Percentiles rank a stretch among this genome's conserved stretches.
phyloP scores from a whole-genome alignment of 352 stramenopile genomes.

The Globisporangium viniferum region DNA sequence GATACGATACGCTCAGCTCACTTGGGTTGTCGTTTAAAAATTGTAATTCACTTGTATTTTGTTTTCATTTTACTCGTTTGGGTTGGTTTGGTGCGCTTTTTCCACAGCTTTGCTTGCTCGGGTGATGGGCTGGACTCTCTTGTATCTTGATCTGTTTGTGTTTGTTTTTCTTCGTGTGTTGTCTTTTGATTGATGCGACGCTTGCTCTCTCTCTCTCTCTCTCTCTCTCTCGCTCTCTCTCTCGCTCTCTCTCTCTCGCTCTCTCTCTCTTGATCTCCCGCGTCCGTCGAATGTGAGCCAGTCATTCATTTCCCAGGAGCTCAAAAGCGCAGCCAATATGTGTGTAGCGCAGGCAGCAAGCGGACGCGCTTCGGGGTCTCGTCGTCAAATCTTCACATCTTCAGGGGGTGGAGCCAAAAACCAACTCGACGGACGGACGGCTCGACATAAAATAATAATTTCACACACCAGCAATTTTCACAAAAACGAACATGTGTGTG shows the following conservation, averaged over 20 bases:
- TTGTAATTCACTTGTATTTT: conserved; percentile 1
- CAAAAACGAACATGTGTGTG: neutral
- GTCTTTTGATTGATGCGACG: neutral
- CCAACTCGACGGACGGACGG: neutral
- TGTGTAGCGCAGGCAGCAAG: neutral
- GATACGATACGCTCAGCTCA: neutral
- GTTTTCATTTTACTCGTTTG: conserved; percentile 1
- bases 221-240: neutral
- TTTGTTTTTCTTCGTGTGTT: neutral
- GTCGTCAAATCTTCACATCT: neutral
- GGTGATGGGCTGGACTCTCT: neutral
- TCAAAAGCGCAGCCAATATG: neutral
- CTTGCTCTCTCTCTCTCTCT: neutral
- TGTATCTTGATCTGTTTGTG: neutral
- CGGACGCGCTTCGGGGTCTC: neutral
- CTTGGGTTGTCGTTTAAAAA: neutral
- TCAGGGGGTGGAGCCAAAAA: neutral
- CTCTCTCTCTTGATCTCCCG: neutral
- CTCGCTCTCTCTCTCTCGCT: neutral
- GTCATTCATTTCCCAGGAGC: neutral
- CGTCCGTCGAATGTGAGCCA: neutral
- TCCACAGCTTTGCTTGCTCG: neutral
- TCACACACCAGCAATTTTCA: conserved; percentile 10
- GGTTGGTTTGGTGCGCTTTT: neutral
- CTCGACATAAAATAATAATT: conserved; percentile 15